Percentiles rank a stretch among this genome's conserved stretches.
Evolutionary conservation across 202 grass and related monocot species (phyloP).

Genomic region (Miscanthus sacchariflorus): DNA sequence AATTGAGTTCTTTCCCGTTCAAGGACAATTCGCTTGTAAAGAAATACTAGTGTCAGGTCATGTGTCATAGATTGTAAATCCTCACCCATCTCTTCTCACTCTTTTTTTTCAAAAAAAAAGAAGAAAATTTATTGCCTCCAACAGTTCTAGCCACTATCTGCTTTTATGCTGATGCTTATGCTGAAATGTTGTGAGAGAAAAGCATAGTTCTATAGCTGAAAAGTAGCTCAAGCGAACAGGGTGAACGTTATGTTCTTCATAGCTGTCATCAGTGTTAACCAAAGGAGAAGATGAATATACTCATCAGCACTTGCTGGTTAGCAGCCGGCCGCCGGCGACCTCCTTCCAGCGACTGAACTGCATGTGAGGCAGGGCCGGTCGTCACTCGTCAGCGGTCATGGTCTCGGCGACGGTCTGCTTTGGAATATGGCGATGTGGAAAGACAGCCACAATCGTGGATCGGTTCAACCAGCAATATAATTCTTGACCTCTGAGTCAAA

Average conservation of each 20-base stretch:
- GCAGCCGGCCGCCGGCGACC: not conserved
- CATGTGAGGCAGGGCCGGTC: not conserved
- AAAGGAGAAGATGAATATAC: not conserved
- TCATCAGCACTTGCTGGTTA: not conserved
- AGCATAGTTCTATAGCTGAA: no score
- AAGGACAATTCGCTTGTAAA: not conserved
- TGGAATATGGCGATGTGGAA: constrained; percentile 20
- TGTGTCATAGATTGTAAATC: not conserved
- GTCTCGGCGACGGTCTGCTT: constrained; percentile 30
- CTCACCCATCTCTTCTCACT: not conserved
- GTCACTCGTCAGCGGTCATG: not conserved
- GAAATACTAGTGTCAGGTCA: not conserved
- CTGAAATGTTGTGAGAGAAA: no score
- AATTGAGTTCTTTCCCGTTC: not conserved
- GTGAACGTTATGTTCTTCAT: not conserved
- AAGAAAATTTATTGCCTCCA: not conserved
- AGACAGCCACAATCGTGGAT: constrained; percentile 31
- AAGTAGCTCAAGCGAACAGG: no score
- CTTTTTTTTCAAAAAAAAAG: no score
- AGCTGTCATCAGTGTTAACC: not conserved
- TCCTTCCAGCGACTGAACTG: not conserved
- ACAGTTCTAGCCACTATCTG: not conserved
- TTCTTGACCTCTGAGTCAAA: constrained; percentile 42
- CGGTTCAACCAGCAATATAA: constrained; percentile 44
- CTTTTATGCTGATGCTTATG: no score